A percentile compares a stretch with the other conserved stretches of the same genome.
These are phyloP conservation scores for Monascus ruber DNA, from an alignment of 2,329 filamentous ascomycete genomes.

Conservation along the genomic window DNA sequence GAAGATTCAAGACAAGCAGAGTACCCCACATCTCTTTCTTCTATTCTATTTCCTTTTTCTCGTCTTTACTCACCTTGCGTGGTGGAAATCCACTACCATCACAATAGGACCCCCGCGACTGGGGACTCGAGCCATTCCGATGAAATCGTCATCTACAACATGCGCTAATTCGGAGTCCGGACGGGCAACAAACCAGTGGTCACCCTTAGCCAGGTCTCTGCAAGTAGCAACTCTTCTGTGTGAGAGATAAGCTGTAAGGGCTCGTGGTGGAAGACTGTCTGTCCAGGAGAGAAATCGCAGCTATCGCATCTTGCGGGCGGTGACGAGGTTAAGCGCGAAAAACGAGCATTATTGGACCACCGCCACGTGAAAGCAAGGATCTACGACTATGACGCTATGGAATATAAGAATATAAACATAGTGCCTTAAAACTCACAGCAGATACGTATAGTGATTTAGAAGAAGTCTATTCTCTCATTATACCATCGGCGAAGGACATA, in stretches of 20 bases:
- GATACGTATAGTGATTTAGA: too few relatives aligned
- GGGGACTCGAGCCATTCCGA: constrained; percentile 16
- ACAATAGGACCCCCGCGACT: constrained; percentile 56
- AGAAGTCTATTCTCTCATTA: too few relatives aligned
- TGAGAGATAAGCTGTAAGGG: background rate
- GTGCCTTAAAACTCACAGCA: too few relatives aligned
- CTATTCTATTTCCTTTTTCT: too few relatives aligned
- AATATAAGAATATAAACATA: too few relatives aligned
- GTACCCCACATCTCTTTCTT: too few relatives aligned
- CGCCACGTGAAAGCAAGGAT: too few relatives aligned
- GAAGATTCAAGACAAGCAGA: too few relatives aligned
- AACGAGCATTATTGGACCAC: background rate
- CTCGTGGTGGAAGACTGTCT: background rate
- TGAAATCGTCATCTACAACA: constrained; percentile 6
- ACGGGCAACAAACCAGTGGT: background rate
- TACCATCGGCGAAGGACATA: constrained; percentile 3
- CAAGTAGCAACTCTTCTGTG: background rate
- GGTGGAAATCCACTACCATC: constrained; percentile 73
- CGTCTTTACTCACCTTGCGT: constrained; percentile 43
- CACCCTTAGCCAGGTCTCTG: background rate
- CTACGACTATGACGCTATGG: too few relatives aligned
- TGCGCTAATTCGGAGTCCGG: background rate
- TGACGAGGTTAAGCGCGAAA: background rate
- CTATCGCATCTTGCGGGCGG: background rate
- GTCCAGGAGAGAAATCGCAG: background rate